Percentiles rank a stretch among this genome's conserved stretches.
Evolutionary conservation across 306 rosid genomes (phyloP).

Genomic region (Prunus campanulata): DNA sequence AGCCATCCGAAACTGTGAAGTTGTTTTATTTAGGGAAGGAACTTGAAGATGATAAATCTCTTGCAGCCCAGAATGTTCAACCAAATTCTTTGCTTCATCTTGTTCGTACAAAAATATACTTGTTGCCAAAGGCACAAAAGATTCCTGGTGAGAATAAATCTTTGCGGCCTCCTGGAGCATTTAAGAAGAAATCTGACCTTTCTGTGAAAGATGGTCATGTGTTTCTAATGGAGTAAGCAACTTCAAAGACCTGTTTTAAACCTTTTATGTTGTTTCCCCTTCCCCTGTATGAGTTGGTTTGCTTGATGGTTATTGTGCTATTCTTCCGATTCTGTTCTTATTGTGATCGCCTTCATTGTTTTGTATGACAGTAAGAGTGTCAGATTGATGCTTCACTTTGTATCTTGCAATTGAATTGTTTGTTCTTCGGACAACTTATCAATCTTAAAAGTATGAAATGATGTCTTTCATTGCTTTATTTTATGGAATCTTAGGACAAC

Average conservation of each 20-base stretch:
- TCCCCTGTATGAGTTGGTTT: not conserved
- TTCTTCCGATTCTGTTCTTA: not conserved
- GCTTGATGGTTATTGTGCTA: not conserved
- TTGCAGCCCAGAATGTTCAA: constrained; percentile 76
- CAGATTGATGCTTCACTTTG: not conserved
- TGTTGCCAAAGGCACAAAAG: constrained; percentile 78
- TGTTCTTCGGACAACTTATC: not conserved
- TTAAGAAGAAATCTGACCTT: constrained; percentile 93
- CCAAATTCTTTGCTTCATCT: constrained; percentile 92
- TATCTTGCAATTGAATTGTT: not conserved
- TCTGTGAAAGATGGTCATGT: constrained; percentile 97
- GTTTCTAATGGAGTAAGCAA: constrained; percentile 87
- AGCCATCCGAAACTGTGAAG: constrained; percentile 69
- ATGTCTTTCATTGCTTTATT: not conserved
- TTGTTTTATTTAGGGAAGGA: constrained; percentile 73
- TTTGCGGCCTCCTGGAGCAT: constrained; percentile 94
- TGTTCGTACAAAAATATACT: constrained; percentile 78
- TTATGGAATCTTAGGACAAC: not conserved
- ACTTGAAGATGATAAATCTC: constrained; percentile 74
- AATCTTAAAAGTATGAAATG: not conserved
- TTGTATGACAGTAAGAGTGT: not conserved
- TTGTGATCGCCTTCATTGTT: not conserved
- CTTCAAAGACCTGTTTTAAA: constrained; percentile 10
- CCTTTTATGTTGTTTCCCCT: not conserved
- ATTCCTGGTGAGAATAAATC: constrained; percentile 89